phyloP scores from a whole-genome alignment of 352 stramenopile genomes.

The Phytopythium boreale region DNA sequence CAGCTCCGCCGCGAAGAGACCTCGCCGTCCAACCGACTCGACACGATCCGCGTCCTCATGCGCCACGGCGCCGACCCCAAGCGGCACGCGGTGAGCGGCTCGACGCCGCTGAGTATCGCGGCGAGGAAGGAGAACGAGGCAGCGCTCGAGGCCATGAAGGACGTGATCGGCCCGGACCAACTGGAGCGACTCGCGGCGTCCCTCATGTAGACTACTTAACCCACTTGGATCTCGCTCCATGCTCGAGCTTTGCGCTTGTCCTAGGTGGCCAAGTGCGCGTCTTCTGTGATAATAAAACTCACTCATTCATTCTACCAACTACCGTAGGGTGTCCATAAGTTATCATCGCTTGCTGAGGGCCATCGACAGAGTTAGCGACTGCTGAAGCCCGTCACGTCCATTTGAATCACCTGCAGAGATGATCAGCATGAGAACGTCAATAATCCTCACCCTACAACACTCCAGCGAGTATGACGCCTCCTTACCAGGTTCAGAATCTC shows the following conservation, averaged over 20 bases:
- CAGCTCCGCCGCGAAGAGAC: conserved; percentile 78
- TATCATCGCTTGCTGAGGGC: background rate
- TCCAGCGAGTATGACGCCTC: background rate
- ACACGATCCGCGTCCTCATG: conserved; percentile 67
- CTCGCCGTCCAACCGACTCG: conserved; percentile 55
- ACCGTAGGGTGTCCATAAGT: background rate
- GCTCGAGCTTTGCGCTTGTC: background rate
- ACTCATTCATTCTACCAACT: background rate
- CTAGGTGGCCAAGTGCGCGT: background rate
- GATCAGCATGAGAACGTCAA: conserved; percentile 1
- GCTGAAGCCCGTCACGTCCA: conserved; percentile 78
- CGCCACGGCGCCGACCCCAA: conserved; percentile 50
- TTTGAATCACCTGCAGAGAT: conserved; percentile 47
- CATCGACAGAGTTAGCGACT: conserved; percentile 33
- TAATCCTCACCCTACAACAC: background rate
- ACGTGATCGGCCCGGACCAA: conserved; percentile 35
- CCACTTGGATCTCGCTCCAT: background rate
- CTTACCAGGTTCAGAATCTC: conserved; percentile 88
- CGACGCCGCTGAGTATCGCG: conserved; percentile 62
- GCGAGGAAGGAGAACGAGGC: conserved; percentile 63
- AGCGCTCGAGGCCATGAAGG: conserved; percentile 51
- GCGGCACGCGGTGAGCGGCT: conserved; percentile 39
- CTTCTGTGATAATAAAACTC: background rate
- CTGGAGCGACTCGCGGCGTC: conserved; percentile 11
- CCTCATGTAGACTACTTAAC: background rate